Conservation (phyloP, 805 yeast genomes). For the Saccharomycopsis sp. region DNA sequence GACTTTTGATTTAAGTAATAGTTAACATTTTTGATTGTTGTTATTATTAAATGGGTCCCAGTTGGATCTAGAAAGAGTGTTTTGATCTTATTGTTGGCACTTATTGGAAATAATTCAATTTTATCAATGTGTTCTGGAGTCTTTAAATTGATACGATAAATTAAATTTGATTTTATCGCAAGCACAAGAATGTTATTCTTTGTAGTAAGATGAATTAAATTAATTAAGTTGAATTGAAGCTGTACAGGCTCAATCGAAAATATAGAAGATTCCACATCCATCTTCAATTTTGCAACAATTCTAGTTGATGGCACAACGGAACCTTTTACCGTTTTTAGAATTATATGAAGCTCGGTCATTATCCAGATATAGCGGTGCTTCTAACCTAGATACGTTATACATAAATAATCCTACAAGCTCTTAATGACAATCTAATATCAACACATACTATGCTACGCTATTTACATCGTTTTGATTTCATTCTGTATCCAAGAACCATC, state of each 20-base stretch:
- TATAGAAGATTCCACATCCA: too few species aligned
- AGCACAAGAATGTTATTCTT: conserved; percentile 49
- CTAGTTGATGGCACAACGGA: background rate
- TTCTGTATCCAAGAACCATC: too few species aligned
- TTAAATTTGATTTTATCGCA: conserved; percentile 42
- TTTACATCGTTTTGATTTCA: too few species aligned
- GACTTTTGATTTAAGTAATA: conserved; percentile 40
- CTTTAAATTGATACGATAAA: conserved; percentile 61
- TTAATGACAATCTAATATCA: too few species aligned
- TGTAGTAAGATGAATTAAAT: conserved; percentile 46
- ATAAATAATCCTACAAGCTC: too few species aligned
- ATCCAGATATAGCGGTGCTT: too few species aligned
- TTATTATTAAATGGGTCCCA: conserved; percentile 46
- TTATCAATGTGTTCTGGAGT: conserved; percentile 53
- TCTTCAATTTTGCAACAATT: background rate
- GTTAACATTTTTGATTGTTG: conserved; percentile 40
- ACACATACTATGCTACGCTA: too few species aligned
- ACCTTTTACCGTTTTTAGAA: background rate
- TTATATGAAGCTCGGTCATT: background rate
- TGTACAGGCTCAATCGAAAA: conserved; percentile 35
- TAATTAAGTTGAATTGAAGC: conserved; percentile 41
- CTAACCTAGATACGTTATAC: too few species aligned
- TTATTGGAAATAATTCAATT: conserved; percentile 25
- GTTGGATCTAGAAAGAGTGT: conserved; percentile 42
- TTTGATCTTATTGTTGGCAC: conserved; percentile 25